Conservation (phyloP, 2,329 filamentous ascomycete species). For the Metarhizium humberi region DNA sequence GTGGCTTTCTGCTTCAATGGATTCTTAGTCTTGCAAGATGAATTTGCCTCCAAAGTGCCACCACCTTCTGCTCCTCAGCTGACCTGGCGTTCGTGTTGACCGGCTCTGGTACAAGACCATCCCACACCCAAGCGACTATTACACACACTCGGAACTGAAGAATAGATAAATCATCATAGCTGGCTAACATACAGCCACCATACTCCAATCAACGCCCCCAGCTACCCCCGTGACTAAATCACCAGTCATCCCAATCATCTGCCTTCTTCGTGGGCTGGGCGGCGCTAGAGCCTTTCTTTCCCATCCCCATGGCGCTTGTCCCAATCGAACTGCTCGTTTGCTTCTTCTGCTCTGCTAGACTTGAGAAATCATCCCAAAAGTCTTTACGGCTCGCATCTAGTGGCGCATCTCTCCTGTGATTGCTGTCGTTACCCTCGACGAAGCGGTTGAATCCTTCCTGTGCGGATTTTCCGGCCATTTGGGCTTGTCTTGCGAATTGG, state of each 20-base stretch:
- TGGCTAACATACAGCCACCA: neutral
- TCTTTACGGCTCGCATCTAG: conserved; percentile 62
- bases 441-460: conserved; percentile 77
- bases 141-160: neutral
- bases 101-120: neutral
- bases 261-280: conserved; percentile 30
- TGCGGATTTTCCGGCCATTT: conserved; percentile 63
- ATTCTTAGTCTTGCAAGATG: neutral
- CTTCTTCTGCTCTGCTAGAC: conserved; percentile 49
- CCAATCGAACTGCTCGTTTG: conserved; percentile 41
- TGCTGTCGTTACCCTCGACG: conserved; percentile 61
- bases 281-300: conserved; percentile 25
- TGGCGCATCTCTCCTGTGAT: conserved; percentile 26
- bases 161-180: neutral
- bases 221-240: conserved; percentile 13
- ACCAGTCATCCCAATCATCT: conserved; percentile 60
- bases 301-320: conserved; percentile 51
- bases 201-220: conserved; percentile 16
- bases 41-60: neutral
- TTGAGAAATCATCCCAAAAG: conserved; percentile 90
- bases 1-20: no score
- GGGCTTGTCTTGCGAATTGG: conserved; percentile 57
- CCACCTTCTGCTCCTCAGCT: no score
- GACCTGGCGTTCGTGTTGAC: neutral
- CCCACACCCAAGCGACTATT: neutral